Evolutionary conservation across 768 basidiomycete genomes (phyloP).

Genomic region (Exidia glandulosa): DNA sequence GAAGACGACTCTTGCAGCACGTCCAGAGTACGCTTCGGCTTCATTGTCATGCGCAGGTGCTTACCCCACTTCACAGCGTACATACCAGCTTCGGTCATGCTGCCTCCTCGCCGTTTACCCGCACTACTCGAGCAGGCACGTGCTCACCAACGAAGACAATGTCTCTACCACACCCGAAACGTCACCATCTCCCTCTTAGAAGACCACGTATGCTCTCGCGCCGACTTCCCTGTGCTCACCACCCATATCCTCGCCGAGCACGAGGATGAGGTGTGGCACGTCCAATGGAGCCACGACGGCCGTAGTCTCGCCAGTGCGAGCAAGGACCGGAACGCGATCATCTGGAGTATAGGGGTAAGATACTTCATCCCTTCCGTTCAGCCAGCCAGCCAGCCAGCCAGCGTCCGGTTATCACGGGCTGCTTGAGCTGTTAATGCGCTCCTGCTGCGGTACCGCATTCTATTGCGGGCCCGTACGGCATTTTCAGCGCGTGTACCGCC

Average conservation of each 20-base stretch:
- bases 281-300: conserved; percentile 93
- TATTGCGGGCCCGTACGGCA: no score
- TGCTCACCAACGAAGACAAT: conserved; percentile 64
- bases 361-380: conserved; percentile 3
- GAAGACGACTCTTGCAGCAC: conserved; percentile 60
- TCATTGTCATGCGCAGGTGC: background rate
- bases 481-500: no score
- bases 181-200: conserved; percentile 69
- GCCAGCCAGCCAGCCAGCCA: background rate
- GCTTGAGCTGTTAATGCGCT: no score
- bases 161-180: conserved; percentile 66
- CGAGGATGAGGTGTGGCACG: conserved; percentile 88
- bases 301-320: conserved; percentile 75
- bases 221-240: conserved; percentile 74
- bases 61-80: conserved; percentile 38
- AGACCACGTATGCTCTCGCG: conserved; percentile 75
- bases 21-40: conserved; percentile 60
- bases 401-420: conserved; percentile 5
- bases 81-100: conserved; percentile 86
- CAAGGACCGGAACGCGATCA: conserved; percentile 76
- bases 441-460: no score
- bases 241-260: conserved; percentile 81
- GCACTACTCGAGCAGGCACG: conserved; percentile 80
- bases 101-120: conserved; percentile 80
- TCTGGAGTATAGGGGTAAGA: conserved; percentile 79